Percentiles rank a stretch among this genome's conserved stretches.
Evolutionary conservation across 2,329 filamentous ascomycete genomes (phyloP).

Genomic region (Tricladium varicosporioides): DNA sequence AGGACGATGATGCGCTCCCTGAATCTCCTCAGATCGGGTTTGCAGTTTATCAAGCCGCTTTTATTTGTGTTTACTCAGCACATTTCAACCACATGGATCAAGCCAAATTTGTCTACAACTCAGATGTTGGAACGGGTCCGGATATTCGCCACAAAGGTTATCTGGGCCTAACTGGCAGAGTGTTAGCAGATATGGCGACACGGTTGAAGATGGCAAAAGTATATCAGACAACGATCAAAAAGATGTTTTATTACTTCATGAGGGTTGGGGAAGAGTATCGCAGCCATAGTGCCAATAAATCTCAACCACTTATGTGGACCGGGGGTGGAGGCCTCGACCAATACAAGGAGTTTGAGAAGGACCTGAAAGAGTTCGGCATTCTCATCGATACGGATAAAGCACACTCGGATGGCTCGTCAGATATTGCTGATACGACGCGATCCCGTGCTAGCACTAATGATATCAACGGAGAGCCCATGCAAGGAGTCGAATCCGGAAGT

Average conservation of each 20-base stretch:
- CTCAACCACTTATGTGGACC: constrained; percentile 7
- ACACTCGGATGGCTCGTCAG: constrained; percentile 24
- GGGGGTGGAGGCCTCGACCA: constrained; percentile 52
- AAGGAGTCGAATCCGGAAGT: constrained; percentile 28
- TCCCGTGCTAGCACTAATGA: constrained; percentile 32
- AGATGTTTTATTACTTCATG: constrained; percentile 53
- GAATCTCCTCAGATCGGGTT: constrained; percentile 68
- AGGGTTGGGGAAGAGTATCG: constrained; percentile 46
- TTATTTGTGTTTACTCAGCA: constrained; percentile 63
- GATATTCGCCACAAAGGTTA: constrained; percentile 7
- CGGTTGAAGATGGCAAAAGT: constrained; percentile 56
- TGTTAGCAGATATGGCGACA: constrained; percentile 50
- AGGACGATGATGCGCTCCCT: constrained; percentile 54
- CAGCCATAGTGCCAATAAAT: constrained; percentile 36
- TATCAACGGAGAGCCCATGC: constrained; percentile 31
- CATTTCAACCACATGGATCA: constrained; percentile 70
- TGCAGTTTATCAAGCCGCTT: constrained; percentile 64
- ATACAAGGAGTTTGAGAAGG: constrained; percentile 50
- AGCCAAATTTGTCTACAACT: constrained; percentile 48
- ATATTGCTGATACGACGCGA: constrained; percentile 22
- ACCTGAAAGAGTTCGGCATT: constrained; percentile 51
- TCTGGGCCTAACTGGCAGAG: constrained; percentile 45
- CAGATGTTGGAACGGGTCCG: constrained; percentile 26
- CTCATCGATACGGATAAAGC: constrained; percentile 23
- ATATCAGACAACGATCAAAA: constrained; percentile 52